Conservation (phyloP, 495 filamentous ascomycete genomes). For the Penicillium parvum region DNA sequence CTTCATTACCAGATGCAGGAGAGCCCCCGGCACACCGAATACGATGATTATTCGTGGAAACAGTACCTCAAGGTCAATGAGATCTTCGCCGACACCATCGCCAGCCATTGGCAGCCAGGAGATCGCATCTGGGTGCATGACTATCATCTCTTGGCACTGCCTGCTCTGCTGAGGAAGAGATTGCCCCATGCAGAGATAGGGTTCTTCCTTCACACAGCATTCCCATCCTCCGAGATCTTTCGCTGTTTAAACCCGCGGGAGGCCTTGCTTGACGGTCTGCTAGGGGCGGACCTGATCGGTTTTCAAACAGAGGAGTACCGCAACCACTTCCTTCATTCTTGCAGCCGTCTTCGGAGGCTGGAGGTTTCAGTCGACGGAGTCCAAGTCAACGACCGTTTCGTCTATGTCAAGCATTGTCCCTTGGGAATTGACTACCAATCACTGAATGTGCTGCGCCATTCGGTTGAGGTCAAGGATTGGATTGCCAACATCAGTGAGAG, state of each 20-base stretch:
- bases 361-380: constrained; percentile 77
- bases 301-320: constrained; percentile 90
- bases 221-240: constrained; percentile 89
- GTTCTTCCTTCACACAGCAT: constrained; percentile 87
- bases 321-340: constrained; percentile 86
- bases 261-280: constrained; percentile 76
- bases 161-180: constrained; percentile 71
- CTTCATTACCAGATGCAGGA: constrained; percentile 95
- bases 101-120: constrained; percentile 77
- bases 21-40: constrained; percentile 89
- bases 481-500: constrained; percentile 63
- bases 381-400: constrained; percentile 76
- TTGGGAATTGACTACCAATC: constrained; percentile 62
- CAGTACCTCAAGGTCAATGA: constrained; percentile 84
- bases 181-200: constrained; percentile 81
- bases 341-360: constrained; percentile 74
- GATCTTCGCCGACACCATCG: constrained; percentile 79
- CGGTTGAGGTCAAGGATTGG: constrained; percentile 66
- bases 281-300: constrained; percentile 82
- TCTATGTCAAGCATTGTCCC: constrained; percentile 57
- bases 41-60: constrained; percentile 90
- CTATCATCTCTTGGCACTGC: constrained; percentile 82
- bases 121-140: constrained; percentile 90
- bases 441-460: constrained; percentile 58
- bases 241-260: constrained; percentile 75